Base-by-base conservation (phyloP, 176 grass and related monocot genomes). In the Cenchrus fungigraminus region DNA sequence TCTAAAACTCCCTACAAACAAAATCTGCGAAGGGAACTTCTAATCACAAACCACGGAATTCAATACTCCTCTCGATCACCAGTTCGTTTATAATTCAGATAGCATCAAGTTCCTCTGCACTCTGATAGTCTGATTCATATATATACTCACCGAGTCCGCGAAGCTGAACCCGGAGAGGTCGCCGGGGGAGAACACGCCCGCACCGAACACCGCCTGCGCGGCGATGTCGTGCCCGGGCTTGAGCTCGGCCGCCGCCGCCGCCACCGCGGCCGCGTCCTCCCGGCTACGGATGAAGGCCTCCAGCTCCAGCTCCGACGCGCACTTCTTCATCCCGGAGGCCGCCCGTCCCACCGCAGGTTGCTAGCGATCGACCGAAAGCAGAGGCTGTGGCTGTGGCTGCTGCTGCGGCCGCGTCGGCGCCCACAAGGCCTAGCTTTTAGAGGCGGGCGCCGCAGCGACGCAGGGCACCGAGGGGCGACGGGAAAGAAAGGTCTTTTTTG, bases 261-360 rank as follows among this genome's bases (percentile, higher is more conserved):
- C 19, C 9, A 3, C 34, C 34, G 34, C 34, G 34, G 59, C 74
- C 70, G 29, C 73, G 31, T 9, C 73, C 20, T 73, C 83, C 47
- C 20, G 29, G 81, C 68, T 8, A 44, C 51, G 29, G 68, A 95
- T 9, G 51, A 95, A 87, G 65, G 91, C 91, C 79, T 93, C 93
- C 79, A 94, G 80, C 17, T 80, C 34, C 87, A 89, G 73, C 77
- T 95, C 93, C 64, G 91, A 98, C 28, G 84, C 6, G 79, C 89
- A 94, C 91, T 87, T 95, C 89, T 94, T 92, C 96, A 98, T 98
- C 84, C 28, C 71, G 45, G 37, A 40, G 3, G 37, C 37, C 37
- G 3, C 56, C 13, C 58, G 58, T 28, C 20, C 43, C 61, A 55
- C 17, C 34, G 28, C 5, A 16, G 31, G 59, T 60, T 15, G 25